Percentiles rank a stretch among this genome's conserved stretches.
These are phyloP conservation scores for Trichoderma atroviride DNA, from an alignment of 2,329 filamentous ascomycete species.

Conservation along the genomic window DNA sequence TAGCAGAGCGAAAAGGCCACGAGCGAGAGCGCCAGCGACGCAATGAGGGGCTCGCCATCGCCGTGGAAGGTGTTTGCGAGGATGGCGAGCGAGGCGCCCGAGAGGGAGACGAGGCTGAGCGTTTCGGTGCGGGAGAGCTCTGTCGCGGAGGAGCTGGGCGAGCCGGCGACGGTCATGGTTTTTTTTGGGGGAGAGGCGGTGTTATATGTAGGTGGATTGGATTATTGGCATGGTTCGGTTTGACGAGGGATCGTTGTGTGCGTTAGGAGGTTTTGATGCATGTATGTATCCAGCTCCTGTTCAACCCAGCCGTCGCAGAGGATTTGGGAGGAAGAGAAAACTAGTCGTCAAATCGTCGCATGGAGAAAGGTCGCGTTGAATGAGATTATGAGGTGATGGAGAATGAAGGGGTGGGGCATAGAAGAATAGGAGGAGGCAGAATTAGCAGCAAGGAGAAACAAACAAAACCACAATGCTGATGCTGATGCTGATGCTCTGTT, in stretches of 20 bases:
- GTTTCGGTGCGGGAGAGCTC: conserved; percentile 56
- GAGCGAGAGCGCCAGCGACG: conserved; percentile 82
- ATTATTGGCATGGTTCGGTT: conserved; percentile 1
- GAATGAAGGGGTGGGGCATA: background rate
- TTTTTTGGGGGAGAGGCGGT: background rate
- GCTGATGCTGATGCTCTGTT: conserved; percentile 13
- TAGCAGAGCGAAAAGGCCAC: conserved; percentile 82
- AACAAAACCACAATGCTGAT: background rate
- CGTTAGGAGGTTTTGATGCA: background rate
- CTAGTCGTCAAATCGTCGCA: background rate
- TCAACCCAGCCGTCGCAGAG: background rate
- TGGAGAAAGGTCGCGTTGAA: background rate
- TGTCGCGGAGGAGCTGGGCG: conserved; percentile 34
- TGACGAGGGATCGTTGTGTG: background rate
- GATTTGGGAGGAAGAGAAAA: background rate
- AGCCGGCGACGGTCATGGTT: conserved; percentile 33
- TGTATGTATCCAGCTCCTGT: background rate
- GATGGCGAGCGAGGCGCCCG: conserved; percentile 70
- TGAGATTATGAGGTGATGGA: background rate
- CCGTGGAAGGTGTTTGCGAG: conserved; percentile 80
- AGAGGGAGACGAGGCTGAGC: conserved; percentile 62
- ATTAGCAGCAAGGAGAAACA: background rate
- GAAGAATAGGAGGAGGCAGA: background rate
- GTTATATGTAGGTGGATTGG: background rate
- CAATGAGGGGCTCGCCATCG: conserved; percentile 86